Evolutionary conservation across 768 basidiomycete species (phyloP).

Genomic region (Hypholoma fasciculare): DNA sequence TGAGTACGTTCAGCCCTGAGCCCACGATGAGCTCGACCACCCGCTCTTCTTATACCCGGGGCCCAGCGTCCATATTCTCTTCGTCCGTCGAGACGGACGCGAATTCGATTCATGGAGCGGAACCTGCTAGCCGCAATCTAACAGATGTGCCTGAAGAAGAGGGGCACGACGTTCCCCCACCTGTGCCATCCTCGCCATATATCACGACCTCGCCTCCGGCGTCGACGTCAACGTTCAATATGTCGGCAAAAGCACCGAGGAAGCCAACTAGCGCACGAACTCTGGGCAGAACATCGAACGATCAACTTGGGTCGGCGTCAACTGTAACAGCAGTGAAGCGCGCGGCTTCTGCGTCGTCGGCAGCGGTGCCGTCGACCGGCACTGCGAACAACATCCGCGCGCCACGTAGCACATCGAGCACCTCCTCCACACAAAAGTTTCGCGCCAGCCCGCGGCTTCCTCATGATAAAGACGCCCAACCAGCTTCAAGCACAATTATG

Average conservation of each 20-base stretch:
- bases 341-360: conserved; percentile 14
- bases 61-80: conserved; percentile 12
- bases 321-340: conserved; percentile 18
- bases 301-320: conserved; percentile 20
- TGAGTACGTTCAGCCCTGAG: conserved; percentile 1
- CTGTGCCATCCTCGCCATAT: conserved; percentile 20
- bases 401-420: conserved; percentile 8
- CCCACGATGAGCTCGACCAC: conserved; percentile 6
- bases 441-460: conserved; percentile 55
- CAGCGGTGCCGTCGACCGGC: conserved; percentile 7
- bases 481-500: conserved; percentile 73
- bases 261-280: conserved; percentile 35
- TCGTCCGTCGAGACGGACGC: conserved; percentile 7
- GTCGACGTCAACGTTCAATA: conserved; percentile 17
- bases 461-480: conserved; percentile 56
- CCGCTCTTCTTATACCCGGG: conserved; percentile 6
- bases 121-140: conserved; percentile 11
- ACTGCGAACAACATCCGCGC: conserved; percentile 9
- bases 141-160: conserved; percentile 25
- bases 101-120: conserved; percentile 5
- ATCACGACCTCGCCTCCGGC: conserved; percentile 16
- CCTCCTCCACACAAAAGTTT: conserved; percentile 4
- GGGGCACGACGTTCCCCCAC: conserved; percentile 4
- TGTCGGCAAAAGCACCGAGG: conserved; percentile 12
- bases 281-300: conserved; percentile 26